phyloP scores from a whole-genome alignment of 495 filamentous ascomycete genomes.

The Talaromyces ruber region DNA sequence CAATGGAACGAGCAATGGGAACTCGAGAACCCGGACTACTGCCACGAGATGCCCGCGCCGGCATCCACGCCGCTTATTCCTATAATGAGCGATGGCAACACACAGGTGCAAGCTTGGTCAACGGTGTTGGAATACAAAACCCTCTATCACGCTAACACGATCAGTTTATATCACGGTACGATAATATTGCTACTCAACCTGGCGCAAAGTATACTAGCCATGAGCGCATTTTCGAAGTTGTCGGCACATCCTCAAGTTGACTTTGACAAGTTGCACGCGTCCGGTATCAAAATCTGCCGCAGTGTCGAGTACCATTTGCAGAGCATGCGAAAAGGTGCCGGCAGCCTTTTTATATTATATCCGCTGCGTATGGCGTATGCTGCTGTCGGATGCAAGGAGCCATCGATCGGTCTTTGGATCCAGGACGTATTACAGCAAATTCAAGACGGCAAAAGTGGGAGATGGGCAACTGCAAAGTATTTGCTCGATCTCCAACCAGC shows the following conservation, averaged over 20 bases:
- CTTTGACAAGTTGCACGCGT: neutral
- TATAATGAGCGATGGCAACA: neutral
- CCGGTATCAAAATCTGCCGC: neutral
- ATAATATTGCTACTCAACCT: neutral
- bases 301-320: constrained; percentile 1
- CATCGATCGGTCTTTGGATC: neutral
- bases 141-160: neutral
- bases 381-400: neutral
- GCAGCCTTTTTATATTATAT: neutral
- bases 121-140: constrained; percentile 1
- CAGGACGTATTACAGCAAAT: neutral
- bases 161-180: neutral
- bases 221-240: neutral
- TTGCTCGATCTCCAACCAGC: neutral
- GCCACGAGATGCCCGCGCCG: neutral
- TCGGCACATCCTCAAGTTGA: neutral
- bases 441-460: neutral
- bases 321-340: constrained; percentile 4
- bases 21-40: neutral
- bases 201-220: neutral
- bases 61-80: neutral
- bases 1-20: constrained; percentile 4
- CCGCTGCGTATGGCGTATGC: constrained; percentile 1
- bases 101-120: neutral
- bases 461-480: constrained; percentile 3